Conservation (phyloP, 495 filamentous ascomycete genomes). For the Tuber microsphaerosporum region DNA sequence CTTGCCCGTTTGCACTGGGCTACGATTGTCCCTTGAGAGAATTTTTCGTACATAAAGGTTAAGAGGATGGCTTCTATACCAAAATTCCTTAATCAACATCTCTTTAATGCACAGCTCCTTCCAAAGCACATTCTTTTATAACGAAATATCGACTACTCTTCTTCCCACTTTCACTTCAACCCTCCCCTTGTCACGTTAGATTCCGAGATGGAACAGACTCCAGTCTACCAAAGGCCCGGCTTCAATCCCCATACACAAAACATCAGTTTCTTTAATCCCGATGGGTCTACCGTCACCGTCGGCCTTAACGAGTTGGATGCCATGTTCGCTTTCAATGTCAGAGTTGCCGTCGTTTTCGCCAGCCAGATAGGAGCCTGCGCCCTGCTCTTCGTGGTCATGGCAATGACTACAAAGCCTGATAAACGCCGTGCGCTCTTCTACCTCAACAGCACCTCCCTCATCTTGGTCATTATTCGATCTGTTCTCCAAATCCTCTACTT, state of each 20-base stretch:
- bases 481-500: conserved; percentile 56
- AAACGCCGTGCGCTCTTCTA: conserved; percentile 60
- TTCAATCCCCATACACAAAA: conserved; percentile 57
- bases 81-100: background rate
- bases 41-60: background rate
- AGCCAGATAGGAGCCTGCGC: conserved; percentile 67
- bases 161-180: background rate
- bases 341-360: conserved; percentile 61
- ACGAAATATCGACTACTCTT: background rate
- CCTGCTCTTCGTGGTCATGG: conserved; percentile 58
- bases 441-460: conserved; percentile 56
- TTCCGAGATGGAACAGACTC: background rate
- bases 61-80: background rate
- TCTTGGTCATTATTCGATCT: conserved; percentile 55
- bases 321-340: conserved; percentile 48
- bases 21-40: background rate
- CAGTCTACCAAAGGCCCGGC: conserved; percentile 1
- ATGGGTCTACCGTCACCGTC: conserved; percentile 52
- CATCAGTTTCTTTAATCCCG: conserved; percentile 49
- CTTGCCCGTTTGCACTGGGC: background rate
- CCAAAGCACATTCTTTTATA: background rate
- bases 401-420: conserved; percentile 56
- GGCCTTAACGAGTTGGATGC: conserved; percentile 48
- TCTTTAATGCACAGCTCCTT: background rate
- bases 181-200: background rate